These are phyloP conservation scores for Naegleria gruberi DNA, from an alignment of 208 protist genomes.

Conservation along the genomic window DNA sequence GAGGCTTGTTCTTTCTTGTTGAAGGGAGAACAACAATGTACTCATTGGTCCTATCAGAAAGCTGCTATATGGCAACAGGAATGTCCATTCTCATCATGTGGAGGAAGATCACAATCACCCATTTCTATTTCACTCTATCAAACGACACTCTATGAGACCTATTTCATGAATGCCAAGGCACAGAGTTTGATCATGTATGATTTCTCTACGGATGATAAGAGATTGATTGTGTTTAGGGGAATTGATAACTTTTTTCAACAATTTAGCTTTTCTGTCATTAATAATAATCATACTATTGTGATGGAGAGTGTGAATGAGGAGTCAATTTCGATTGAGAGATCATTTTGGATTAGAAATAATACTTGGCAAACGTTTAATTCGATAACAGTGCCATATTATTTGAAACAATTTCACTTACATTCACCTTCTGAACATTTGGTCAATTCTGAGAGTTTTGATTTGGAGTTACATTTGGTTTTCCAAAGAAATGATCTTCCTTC, in stretches of 20 bases:
- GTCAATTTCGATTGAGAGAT: no score
- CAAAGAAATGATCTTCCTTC: background rate
- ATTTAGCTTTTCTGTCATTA: no score
- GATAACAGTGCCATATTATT: background rate
- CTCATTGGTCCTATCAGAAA: background rate
- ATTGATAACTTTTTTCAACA: background rate
- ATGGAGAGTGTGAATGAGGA: no score
- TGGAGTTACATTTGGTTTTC: background rate
- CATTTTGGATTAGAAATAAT: no score
- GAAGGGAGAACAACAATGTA: background rate
- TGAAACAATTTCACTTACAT: background rate
- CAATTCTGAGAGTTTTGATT: background rate
- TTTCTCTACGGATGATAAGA: background rate
- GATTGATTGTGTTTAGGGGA: background rate
- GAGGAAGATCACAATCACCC: background rate
- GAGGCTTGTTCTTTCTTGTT: background rate
- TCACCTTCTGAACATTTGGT: background rate
- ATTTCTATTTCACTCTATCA: background rate
- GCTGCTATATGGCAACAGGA: background rate
- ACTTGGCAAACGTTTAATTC: background rate
- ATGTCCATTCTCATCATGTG: background rate
- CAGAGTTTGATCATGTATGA: background rate
- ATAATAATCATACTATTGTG: no score
- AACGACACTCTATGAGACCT: background rate
- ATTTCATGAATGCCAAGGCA: background rate